Evolutionary conservation across 2,329 filamentous ascomycete species (phyloP), one percentile per base, ranked within the genome.

Genomic region (Chrysosporium queenslandicum): DNA sequence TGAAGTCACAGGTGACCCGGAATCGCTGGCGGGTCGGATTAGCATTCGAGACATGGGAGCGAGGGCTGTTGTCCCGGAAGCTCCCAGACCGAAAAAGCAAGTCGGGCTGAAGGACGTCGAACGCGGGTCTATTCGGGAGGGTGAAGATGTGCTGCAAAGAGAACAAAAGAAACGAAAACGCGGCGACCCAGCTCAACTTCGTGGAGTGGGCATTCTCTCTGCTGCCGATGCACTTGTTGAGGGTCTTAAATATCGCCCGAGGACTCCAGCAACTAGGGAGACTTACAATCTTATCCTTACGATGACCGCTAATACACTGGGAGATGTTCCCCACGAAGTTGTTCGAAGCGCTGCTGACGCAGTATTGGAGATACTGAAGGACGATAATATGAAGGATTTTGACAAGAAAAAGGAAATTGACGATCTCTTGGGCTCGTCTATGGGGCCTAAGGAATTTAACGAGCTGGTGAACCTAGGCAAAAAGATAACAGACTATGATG

Each of bases 361-460:
- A 2, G 83, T 90, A 2, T 69, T 98, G 50, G 92, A 98, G 66
- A 88, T 85, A 57, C 74, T 98, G 41, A 98, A 98, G 69, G 90
- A 97, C 61, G 90, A 96, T 57, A 86, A 90, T 57, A 75, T 96
- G 73, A 97, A 97, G 68, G 92, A 98, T 66, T 87, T 94, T 55
- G 92, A 98, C 67, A 96, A 94, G 76, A 98, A 98, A 75, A 95
- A 90, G 71, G 89, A 96, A 67, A 82, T 97, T 40, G 92, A 98
- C 62, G 92, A 97, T 58, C 82, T 97, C 55, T 70, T 98, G 39
- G 92, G 91, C n/a, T 79, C 79, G 32, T 82, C 82, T 0, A 80
- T 96, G 74, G 83, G 78, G 46, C 80, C 87, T 1, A 94, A 96
- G 66, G 85, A 95, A 67, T 98, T 97, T 74, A 97, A 97, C 65